These are phyloP conservation scores for Sporothrix pseudoabietina DNA, from an alignment of 2,329 filamentous ascomycete species.

Conservation along the genomic window DNA sequence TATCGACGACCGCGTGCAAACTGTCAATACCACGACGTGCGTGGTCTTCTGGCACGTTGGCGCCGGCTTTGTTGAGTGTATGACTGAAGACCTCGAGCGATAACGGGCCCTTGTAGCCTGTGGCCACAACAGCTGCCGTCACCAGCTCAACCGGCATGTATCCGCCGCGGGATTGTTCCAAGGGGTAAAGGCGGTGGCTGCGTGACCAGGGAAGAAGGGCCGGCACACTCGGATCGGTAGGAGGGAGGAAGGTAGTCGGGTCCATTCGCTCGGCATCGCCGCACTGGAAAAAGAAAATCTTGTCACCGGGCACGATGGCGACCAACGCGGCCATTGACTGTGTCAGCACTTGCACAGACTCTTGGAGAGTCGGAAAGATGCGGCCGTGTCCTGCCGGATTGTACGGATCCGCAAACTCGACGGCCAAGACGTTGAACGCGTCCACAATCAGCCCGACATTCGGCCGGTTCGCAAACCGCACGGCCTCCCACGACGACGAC, in stretches of 20 bases:
- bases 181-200: constrained; percentile 5
- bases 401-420: constrained; percentile 22
- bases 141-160: constrained; percentile 19
- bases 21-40: background rate
- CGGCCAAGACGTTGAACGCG: constrained; percentile 15
- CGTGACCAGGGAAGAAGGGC: constrained; percentile 7
- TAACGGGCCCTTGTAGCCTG: background rate
- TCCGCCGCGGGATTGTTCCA: background rate
- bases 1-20: background rate
- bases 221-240: background rate
- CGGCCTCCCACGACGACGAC: constrained; percentile 14
- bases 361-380: background rate
- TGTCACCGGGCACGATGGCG: constrained; percentile 6
- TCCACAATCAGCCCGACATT: constrained; percentile 17
- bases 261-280: constrained; percentile 9
- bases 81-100: constrained; percentile 7
- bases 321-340: background rate
- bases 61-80: background rate
- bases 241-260: background rate
- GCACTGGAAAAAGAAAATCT: constrained; percentile 22
- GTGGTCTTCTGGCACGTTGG: background rate
- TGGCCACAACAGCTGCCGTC: background rate
- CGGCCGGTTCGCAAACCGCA: constrained; percentile 16
- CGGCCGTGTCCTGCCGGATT: constrained; percentile 10
- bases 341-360: background rate